Conservation (phyloP, 108 stramenopile species). For the Cyclotella cryptica region DNA sequence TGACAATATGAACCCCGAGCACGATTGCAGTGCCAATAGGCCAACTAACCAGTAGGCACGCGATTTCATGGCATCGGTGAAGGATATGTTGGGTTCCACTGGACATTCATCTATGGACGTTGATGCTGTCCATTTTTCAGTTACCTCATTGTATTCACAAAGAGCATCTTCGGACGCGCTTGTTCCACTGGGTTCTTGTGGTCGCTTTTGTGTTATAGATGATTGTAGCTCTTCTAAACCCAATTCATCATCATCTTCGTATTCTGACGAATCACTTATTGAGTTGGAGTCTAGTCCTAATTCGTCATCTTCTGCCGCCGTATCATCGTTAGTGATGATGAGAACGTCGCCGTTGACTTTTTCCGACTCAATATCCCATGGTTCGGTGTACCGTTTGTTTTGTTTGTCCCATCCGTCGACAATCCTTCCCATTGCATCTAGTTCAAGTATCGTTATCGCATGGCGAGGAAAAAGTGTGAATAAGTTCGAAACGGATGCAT, state of each 20-base stretch:
- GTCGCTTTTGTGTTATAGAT: background rate
- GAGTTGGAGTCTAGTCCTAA: conserved; percentile 8
- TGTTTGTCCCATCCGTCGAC: conserved; percentile 41
- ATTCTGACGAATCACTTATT: background rate
- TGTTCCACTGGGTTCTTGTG: background rate
- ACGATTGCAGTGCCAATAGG: conserved; percentile 55
- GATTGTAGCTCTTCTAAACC: conserved; percentile 12
- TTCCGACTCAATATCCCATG: conserved; percentile 17
- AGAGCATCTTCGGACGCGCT: background rate
- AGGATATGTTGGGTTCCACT: conserved; percentile 51
- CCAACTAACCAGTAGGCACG: conserved; percentile 63
- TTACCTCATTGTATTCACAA: conserved; percentile 12
- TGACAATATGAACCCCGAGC: conserved; percentile 54
- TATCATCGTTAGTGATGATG: background rate
- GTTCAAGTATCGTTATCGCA: background rate
- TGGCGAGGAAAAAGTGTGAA: background rate
- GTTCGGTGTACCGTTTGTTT: conserved; percentile 32
- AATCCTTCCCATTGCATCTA: conserved; percentile 30
- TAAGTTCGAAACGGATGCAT: background rate
- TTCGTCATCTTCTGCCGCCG: conserved; percentile 9
- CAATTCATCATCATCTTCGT: conserved; percentile 35
- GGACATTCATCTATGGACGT: conserved; percentile 43
- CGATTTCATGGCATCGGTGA: conserved; percentile 50
- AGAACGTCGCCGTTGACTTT: background rate
- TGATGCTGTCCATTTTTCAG: conserved; percentile 8